Percentiles rank a stretch among this genome's conserved stretches.
phyloP scores from a whole-genome alignment of 768 basidiomycete species.

The Auricularia sp. region DNA sequence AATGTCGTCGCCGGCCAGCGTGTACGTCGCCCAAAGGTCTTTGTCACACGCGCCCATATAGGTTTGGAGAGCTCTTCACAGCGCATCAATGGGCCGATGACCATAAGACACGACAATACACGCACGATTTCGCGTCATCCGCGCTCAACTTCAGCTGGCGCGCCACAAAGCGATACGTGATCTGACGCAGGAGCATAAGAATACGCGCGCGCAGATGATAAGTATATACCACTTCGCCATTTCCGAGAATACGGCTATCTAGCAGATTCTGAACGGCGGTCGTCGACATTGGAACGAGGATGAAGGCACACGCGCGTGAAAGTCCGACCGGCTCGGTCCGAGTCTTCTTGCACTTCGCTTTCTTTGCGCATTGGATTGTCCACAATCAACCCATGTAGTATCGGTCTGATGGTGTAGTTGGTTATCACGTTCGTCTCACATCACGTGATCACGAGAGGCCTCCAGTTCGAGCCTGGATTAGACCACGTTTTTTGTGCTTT shows the following conservation, averaged over 20 bases:
- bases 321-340: no score
- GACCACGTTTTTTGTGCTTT: not conserved
- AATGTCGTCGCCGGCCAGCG: not conserved
- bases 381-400: no score
- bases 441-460: not conserved
- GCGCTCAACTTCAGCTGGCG: not conserved
- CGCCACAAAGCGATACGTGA: not conserved
- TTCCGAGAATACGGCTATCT: not conserved
- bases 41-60: not conserved
- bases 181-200: not conserved
- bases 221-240: not conserved
- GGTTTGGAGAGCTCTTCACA: not conserved
- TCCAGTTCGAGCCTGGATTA: not conserved
- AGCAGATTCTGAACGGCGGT: no score
- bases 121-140: not conserved
- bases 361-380: no score
- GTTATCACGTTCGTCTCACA: not conserved
- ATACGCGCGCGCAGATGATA: not conserved
- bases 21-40: not conserved
- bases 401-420: not conserved
- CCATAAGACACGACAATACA: no score
- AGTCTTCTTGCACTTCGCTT: no score
- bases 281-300: no score
- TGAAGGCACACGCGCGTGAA: no score
- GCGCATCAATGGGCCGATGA: no score